A percentile compares a stretch with the other conserved stretches of the same genome.
phyloP scores from a whole-genome alignment of 2,329 filamentous ascomycete genomes.

The Diplodia mutila region DNA sequence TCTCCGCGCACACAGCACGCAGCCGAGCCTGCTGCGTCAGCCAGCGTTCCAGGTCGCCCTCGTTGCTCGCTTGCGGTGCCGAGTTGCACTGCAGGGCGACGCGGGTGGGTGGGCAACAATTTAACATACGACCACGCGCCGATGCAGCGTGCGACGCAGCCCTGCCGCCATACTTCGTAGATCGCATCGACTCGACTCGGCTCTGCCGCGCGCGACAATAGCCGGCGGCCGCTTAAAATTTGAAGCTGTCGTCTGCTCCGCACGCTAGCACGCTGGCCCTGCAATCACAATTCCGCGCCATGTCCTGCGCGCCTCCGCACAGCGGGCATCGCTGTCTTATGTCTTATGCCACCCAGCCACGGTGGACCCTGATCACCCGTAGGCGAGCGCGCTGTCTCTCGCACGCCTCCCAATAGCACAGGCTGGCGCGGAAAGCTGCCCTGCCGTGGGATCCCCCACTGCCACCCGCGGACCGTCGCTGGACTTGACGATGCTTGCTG shows the following conservation, averaged over 20 bases:
- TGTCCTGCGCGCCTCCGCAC: neutral
- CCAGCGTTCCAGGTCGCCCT: constrained; percentile 20
- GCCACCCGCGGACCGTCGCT: neutral
- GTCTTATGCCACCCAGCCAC: constrained; percentile 6
- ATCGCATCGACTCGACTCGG: constrained; percentile 16
- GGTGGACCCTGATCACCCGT: constrained; percentile 21
- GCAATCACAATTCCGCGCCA: constrained; percentile 15
- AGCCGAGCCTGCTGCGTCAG: constrained; percentile 14
- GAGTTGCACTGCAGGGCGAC: constrained; percentile 15
- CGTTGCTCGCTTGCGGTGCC: constrained; percentile 12
- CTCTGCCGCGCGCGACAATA: constrained; percentile 9
- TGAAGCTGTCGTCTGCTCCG: constrained; percentile 16
- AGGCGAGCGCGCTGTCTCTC: constrained; percentile 3
- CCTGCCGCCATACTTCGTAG: constrained; percentile 1
- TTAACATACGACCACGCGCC: constrained; percentile 18
- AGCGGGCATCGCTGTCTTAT: neutral
- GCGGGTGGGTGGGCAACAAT: constrained; percentile 3
- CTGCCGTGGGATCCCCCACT: constrained; percentile 3
- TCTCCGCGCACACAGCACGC: constrained; percentile 13
- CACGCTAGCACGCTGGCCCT: constrained; percentile 14
- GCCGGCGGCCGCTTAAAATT: constrained; percentile 20
- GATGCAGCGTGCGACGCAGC: constrained; percentile 13
- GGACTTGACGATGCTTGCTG: constrained; percentile 14
- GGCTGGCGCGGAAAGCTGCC: neutral
- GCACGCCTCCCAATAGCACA: constrained; percentile 1